Base-by-base conservation (phyloP, 495 filamentous ascomycete species). In the Penicillium maclennaniae region DNA sequence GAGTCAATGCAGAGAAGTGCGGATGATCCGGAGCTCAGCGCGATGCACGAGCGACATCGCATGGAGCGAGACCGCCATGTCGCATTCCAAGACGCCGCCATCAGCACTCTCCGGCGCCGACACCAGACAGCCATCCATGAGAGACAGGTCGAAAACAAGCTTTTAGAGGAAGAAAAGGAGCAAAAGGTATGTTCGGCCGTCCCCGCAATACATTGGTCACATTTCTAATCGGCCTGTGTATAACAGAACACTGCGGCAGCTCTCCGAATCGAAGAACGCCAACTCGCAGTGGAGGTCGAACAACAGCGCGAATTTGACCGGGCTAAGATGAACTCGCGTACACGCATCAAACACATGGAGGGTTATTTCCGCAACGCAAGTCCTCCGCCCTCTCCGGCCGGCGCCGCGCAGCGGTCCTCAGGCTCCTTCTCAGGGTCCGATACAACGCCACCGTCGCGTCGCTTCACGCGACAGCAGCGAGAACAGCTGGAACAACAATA, bases 291-390 rank as follows among this genome's bases (percentile, higher is more conserved):
- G 3, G 87, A 91, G 70, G 83, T 89, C 51, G 70, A 76, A 43
- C 77, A 86, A 23, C 77, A 83, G 9, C 77, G 68, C 15, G 72
- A 77, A 10, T 85, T 90, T 43, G 81, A 88, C 19, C 65, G 64
- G 12, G 71, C 73, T 9, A 78, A 78, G 51, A 69, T 74, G 45
- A 85, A 83, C 54, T 83, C 87, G 5, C 69, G 77, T n/a, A 83
- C 87, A 16, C 83, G 85, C 38, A 79, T 91, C 31, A 83, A 83
- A 60, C 80, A 91, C 52, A 90, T 91, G 87, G 87, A 90, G 63
- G 85, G 83, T 3, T 91, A 89, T 60, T 87, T 87, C 66, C 77
- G 79, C 53, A 84, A 80, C 44, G 71, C 78, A 3, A 79, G 75
- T 44, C 74, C 74, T 5, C 68, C 69, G 20, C 60, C 61, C 16